Base-by-base conservation (phyloP, 192 early-diverging fungal species). In the Coemansia sp. region DNA sequence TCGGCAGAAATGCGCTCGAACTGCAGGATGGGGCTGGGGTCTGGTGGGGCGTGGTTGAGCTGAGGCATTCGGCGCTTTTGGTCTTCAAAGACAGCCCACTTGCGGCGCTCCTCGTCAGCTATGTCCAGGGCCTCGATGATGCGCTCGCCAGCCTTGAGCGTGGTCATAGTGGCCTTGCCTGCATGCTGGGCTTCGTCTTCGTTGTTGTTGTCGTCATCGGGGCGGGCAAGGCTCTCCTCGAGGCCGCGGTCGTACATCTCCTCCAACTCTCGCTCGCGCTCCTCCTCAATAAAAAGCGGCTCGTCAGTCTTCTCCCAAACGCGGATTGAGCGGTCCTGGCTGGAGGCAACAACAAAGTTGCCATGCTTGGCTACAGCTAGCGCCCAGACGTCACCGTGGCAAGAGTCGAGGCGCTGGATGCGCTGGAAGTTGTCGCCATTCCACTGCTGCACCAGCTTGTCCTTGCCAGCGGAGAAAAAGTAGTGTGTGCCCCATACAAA, bases 251-350 rank as follows among this genome's bases (percentile, higher is more conserved):
- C 94, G 38, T 93, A 92, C 60, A 94, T 42, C 66, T 95, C 89
- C 60, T 99, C 97, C 44, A 96, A 69, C 70, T 95, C 93, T 48
- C 90, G 87, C 73, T 99, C 95, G 33, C 92, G 86, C 73, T 99
- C 97, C 83, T 99, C 97, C 68, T 95, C 92, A 42, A 97, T 80
- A 59, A 93, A 93, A 53, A 99, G 87, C 56, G 87, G 93, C 65
- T 98, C 97, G 37, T 99, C 97, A 8, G 97, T 94, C 72, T 90
- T 89, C 63, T 93, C 93, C 97, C 95, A 98, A 21, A 97, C 79
- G 57, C 96, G 87, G 64, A 99, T 88, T 27, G 94, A 93, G 24
- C 91, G 88, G 77, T 99, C 97, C 63, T 97, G 97, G 24, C 93
- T 90, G 1, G 86, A 89, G 4, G 93, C 87, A 5, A 94, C 88